phyloP scores from a whole-genome alignment of 2,329 filamentous ascomycete species.

The Exophiala calicioides region DNA sequence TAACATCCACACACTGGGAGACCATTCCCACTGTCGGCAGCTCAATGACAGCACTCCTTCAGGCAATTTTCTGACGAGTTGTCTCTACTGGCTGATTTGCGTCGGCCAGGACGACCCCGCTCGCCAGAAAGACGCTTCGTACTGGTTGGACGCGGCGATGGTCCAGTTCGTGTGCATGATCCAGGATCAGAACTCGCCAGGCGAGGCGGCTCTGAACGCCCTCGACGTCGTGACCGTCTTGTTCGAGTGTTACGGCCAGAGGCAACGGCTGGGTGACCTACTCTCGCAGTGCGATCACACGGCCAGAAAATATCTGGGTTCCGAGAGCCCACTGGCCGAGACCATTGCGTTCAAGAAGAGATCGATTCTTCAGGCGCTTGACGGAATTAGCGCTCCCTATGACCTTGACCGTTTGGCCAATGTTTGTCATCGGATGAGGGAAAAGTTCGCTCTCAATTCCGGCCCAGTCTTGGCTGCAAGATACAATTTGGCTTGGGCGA shows the following conservation, averaged over 20 bases:
- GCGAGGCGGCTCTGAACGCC: conserved; percentile 18
- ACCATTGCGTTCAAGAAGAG: conserved; percentile 20
- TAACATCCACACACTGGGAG: conserved; percentile 8
- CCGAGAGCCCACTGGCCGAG: conserved; percentile 19
- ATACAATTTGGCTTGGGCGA: conserved; percentile 23
- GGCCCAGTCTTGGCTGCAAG: conserved; percentile 18
- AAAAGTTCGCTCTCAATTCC: conserved; percentile 4
- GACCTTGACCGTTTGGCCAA: conserved; percentile 12
- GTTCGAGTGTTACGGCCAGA: conserved; percentile 23
- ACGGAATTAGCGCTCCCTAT: conserved; percentile 5
- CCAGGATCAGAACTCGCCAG: conserved; percentile 7
- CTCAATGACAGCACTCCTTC: conserved; percentile 14
- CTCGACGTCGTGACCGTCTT: conserved; percentile 16
- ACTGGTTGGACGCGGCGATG: conserved; percentile 10
- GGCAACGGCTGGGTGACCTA: conserved; percentile 8
- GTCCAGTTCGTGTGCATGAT: conserved; percentile 20
- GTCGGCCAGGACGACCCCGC: conserved; percentile 13
- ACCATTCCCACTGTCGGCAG: conserved; percentile 12
- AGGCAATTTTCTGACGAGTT: conserved; percentile 16
- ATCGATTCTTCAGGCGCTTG: conserved; percentile 12
- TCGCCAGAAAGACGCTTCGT: conserved; percentile 5
- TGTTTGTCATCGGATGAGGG: conserved; percentile 10
- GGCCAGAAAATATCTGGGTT: conserved; percentile 11
- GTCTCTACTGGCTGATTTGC: conserved; percentile 20
- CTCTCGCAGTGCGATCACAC: conserved; percentile 14